Conservation (phyloP, 164 flowering plant genomes). For the Pachysandra terminalis region DNA sequence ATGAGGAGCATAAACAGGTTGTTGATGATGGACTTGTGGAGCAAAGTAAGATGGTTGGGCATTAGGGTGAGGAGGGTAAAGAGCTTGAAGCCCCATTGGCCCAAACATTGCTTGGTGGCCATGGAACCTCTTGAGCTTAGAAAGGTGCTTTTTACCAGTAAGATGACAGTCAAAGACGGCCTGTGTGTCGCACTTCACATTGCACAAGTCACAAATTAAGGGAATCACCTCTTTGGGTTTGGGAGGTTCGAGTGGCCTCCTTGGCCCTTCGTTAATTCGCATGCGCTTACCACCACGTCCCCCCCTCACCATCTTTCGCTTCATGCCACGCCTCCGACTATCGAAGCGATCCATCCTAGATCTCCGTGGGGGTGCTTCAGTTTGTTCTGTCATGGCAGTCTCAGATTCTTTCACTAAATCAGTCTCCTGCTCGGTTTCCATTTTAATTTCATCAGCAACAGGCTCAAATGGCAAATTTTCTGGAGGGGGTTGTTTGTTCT, state of each 20-base stretch:
- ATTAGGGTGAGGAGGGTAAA: slow-evolving; percentile 32
- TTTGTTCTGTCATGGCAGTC: slow-evolving; percentile 10
- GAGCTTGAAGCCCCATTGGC: slow-evolving; percentile 30
- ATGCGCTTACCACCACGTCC: slow-evolving; percentile 34
- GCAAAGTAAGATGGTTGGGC: slow-evolving; percentile 12
- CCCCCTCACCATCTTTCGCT: slow-evolving; percentile 35
- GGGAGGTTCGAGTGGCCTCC: slow-evolving; percentile 28
- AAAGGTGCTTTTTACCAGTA: slow-evolving; percentile 29
- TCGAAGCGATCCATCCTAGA: slow-evolving; percentile 17
- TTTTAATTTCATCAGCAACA: slow-evolving; percentile 3
- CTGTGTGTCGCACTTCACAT: slow-evolving; percentile 24
- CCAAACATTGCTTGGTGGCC: slow-evolving; percentile 40
- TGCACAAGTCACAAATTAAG: slow-evolving; percentile 51
- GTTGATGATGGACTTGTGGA: slow-evolving; percentile 14
- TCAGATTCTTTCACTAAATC: slow-evolving; percentile 12
- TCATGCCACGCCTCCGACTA: slow-evolving; percentile 23
- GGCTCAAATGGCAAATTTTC: slow-evolving; percentile 14
- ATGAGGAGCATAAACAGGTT: slow-evolving; percentile 4
- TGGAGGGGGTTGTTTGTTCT: slow-evolving; percentile 7
- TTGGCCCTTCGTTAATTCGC: slow-evolving; percentile 23
- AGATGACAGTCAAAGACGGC: slow-evolving; percentile 15
- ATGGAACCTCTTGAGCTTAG: slow-evolving; percentile 39
- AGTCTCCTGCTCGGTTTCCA: slow-evolving; percentile 19
- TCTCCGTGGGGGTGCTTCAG: slow-evolving; percentile 18
- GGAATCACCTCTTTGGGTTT: slow-evolving; percentile 41